A percentile compares a stretch with the other conserved stretches of the same genome.
These are phyloP conservation scores for Hyaloscypha finlandica DNA, from an alignment of 495 filamentous ascomycete genomes.

Conservation along the genomic window DNA sequence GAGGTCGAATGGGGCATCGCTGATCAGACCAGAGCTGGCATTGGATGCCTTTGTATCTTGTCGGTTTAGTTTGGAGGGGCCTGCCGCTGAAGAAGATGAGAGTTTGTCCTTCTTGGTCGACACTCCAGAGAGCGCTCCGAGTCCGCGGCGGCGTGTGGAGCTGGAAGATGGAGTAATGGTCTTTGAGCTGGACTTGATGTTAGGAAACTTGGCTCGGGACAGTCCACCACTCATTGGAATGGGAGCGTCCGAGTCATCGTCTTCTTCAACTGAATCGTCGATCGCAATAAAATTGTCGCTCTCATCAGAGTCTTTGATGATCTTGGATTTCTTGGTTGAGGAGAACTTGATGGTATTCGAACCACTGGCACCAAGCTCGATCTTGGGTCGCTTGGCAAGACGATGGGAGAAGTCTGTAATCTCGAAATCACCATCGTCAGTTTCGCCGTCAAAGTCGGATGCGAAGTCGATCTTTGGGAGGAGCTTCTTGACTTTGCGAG, in stretches of 20 bases:
- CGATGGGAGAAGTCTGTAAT: slow-evolving; percentile 18
- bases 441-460: slow-evolving; percentile 15
- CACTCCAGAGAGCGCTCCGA: background rate
- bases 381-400: slow-evolving; percentile 32
- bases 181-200: slow-evolving; percentile 5
- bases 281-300: slow-evolving; percentile 21
- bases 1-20: slow-evolving; percentile 10
- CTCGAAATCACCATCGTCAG: slow-evolving; percentile 26
- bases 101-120: background rate
- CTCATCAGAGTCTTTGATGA: slow-evolving; percentile 22
- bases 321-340: slow-evolving; percentile 15
- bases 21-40: slow-evolving; percentile 7
- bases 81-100: background rate
- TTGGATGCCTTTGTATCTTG: slow-evolving; percentile 20
- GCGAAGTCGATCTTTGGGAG: slow-evolving; percentile 25
- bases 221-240: background rate
- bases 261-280: slow-evolving; percentile 10
- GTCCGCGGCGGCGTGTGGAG: background rate
- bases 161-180: background rate
- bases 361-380: slow-evolving; percentile 32
- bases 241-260: slow-evolving; percentile 5
- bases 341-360: slow-evolving; percentile 27
- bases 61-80: slow-evolving; percentile 7
- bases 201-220: background rate
- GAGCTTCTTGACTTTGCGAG: slow-evolving; percentile 28